Evolutionary conservation across 2,329 filamentous ascomycete species (phyloP).

Genomic region (Calonectria crousiana): DNA sequence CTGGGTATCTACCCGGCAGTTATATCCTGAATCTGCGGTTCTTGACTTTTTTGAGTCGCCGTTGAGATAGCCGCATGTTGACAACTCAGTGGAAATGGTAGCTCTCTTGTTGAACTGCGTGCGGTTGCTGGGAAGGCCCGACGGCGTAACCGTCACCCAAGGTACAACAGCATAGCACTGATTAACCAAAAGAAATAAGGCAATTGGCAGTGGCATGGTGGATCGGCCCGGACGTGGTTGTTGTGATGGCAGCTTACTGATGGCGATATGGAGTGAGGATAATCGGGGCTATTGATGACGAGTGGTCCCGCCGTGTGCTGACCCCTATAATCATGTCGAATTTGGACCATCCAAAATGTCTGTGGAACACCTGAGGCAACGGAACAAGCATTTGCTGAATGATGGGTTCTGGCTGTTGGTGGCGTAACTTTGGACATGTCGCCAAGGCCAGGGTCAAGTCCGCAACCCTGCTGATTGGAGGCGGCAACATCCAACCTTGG

Average conservation of each 20-base stretch:
- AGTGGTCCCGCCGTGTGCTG: too few relatives aligned
- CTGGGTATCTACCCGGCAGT: constrained; percentile 51
- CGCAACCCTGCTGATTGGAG: neutral
- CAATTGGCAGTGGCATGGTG: neutral
- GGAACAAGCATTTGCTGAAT: neutral
- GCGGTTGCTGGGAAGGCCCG: neutral
- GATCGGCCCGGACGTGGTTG: neutral
- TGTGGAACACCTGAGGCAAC: neutral
- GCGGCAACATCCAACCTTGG: neutral
- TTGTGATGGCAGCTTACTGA: too few relatives aligned
- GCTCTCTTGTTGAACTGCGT: neutral
- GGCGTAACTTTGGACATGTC: neutral
- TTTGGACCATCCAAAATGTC: neutral
- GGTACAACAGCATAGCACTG: neutral
- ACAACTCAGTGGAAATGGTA: constrained; percentile 35
- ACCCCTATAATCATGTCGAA: neutral
- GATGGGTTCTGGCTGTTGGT: neutral
- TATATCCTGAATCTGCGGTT: constrained; percentile 49
- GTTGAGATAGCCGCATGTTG: constrained; percentile 48
- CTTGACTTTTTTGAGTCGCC: constrained; percentile 46
- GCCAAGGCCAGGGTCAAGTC: neutral
- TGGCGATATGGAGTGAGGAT: too few relatives aligned
- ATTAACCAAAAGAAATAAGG: neutral
- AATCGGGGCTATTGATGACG: neutral
- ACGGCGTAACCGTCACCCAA: neutral